Conservation (phyloP, 1,284 basidiomycete genomes). For the Paramarasmius palmivorus region DNA sequence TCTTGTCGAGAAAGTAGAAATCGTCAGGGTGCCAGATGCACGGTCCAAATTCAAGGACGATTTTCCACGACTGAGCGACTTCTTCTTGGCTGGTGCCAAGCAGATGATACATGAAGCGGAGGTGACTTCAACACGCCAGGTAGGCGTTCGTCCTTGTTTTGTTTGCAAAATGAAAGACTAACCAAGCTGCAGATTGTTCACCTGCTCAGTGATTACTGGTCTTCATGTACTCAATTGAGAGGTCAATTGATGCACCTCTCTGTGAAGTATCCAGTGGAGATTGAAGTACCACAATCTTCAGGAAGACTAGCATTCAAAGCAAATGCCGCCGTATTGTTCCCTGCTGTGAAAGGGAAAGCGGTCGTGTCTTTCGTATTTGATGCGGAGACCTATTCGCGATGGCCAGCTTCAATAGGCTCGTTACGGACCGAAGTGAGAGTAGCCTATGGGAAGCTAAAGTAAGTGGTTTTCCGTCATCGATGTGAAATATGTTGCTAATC, state of each 20-base stretch:
- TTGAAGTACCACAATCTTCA: conserved; percentile 38
- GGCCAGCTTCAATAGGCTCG: conserved; percentile 61
- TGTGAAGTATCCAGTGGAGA: conserved; percentile 72
- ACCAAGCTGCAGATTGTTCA: conserved; percentile 58
- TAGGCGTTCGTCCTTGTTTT: conserved; percentile 29
- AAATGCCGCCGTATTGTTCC: conserved; percentile 48
- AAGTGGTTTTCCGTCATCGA: conserved; percentile 29
- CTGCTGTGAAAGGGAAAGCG: conserved; percentile 55
- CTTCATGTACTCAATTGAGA: conserved; percentile 69
- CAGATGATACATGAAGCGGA: conserved; percentile 36
- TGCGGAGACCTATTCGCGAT: conserved; percentile 52
- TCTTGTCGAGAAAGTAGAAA: conserved; percentile 43
- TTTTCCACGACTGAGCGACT: conserved; percentile 57
- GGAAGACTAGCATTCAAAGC: conserved; percentile 49
- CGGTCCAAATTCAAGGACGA: conserved; percentile 50
- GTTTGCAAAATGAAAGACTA: neutral
- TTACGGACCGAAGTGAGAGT: conserved; percentile 57
- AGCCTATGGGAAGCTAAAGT: conserved; percentile 66
- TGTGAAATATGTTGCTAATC: conserved; percentile 12
- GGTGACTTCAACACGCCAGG: conserved; percentile 45
- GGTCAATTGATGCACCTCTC: conserved; percentile 69
- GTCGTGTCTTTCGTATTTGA: conserved; percentile 63
- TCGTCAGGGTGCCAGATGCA: conserved; percentile 42
- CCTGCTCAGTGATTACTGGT: conserved; percentile 70
- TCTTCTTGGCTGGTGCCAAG: conserved; percentile 53